phyloP scores from a whole-genome alignment of 345 rosid species.

The Heritiera littoralis region DNA sequence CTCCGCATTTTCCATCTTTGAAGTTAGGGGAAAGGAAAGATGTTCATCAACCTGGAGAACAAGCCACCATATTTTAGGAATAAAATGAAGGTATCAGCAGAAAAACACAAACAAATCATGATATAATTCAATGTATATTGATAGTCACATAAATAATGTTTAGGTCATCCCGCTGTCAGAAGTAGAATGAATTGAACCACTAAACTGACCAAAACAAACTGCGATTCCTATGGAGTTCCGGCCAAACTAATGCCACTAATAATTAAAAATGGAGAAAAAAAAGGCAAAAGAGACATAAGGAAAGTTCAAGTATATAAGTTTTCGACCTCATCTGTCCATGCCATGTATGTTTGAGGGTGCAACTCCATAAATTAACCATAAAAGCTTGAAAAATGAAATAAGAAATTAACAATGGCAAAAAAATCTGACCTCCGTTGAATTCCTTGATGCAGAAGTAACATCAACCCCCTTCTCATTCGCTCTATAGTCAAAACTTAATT shows the following conservation, averaged over 20 bases:
- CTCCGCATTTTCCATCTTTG: slow-evolving; percentile 46
- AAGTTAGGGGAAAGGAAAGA: slow-evolving; percentile 50
- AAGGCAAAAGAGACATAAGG: background rate
- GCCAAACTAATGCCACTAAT: background rate
- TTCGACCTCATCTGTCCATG: background rate
- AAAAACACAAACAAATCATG: background rate
- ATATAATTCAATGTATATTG: background rate
- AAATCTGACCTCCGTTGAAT: slow-evolving; percentile 67
- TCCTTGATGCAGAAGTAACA: slow-evolving; percentile 50
- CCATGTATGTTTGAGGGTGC: background rate
- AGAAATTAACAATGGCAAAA: background rate
- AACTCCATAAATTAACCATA: background rate
- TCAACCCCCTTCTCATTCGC: slow-evolving; percentile 48
- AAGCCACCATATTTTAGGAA: slow-evolving; percentile 8
- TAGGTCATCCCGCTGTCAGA: background rate
- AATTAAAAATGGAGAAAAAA: background rate
- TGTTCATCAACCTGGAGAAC: slow-evolving; percentile 62
- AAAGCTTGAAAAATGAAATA: slow-evolving; percentile 7
- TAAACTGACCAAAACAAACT: background rate
- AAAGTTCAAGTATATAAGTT: background rate
- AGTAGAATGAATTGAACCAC: slow-evolving; percentile 10
- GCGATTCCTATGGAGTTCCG: background rate
- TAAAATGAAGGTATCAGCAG: background rate
- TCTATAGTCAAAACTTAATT: slow-evolving; percentile 81
- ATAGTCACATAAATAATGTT: background rate